Percentiles rank a stretch among this genome's conserved stretches.
Evolutionary conservation across 495 filamentous ascomycete species (phyloP).

Genomic region (Aspergillus nanangensis): DNA sequence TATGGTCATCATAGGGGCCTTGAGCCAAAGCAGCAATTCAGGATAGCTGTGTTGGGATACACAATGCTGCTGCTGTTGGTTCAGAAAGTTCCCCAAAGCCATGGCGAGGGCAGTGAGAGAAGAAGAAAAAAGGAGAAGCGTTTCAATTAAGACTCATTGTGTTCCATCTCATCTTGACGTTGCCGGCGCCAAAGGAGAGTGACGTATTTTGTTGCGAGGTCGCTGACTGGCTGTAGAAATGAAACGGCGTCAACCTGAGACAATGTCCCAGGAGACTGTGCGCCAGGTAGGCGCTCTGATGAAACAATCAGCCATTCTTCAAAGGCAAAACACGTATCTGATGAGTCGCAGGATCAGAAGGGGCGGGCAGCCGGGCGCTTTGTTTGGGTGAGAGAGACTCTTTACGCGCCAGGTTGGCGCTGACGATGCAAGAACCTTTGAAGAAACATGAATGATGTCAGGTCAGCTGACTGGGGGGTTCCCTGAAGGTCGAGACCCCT

Average conservation of each 20-base stretch:
- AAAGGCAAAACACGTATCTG: constrained; percentile 5
- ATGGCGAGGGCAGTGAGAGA: constrained; percentile 3
- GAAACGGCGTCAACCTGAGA: constrained; percentile 20
- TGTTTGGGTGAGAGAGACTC: constrained; percentile 16
- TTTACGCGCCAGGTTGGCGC: constrained; percentile 35
- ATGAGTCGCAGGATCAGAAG: background rate
- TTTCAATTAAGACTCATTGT: constrained; percentile 7
- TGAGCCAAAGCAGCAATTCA: background rate
- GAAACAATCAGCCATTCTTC: constrained; percentile 28
- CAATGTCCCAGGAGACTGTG: constrained; percentile 17
- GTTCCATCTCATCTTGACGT: constrained; percentile 7
- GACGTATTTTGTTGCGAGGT: constrained; percentile 6
- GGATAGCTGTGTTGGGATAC: too few relatives aligned
- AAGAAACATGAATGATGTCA: constrained; percentile 7
- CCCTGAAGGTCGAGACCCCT: background rate
- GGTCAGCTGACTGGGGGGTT: constrained; percentile 15
- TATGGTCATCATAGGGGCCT: background rate
- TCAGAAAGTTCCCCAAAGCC: background rate
- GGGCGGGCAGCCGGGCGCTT: constrained; percentile 13
- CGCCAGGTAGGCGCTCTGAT: constrained; percentile 29
- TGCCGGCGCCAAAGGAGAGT: constrained; percentile 13
- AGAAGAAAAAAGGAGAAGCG: constrained; percentile 7
- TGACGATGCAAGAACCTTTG: constrained; percentile 18
- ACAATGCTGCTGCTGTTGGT: too few relatives aligned
- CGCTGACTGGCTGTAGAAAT: constrained; percentile 10